phyloP scores from a whole-genome alignment of 345 rosid genomes.

The Xanthoceras sorbifolium region DNA sequence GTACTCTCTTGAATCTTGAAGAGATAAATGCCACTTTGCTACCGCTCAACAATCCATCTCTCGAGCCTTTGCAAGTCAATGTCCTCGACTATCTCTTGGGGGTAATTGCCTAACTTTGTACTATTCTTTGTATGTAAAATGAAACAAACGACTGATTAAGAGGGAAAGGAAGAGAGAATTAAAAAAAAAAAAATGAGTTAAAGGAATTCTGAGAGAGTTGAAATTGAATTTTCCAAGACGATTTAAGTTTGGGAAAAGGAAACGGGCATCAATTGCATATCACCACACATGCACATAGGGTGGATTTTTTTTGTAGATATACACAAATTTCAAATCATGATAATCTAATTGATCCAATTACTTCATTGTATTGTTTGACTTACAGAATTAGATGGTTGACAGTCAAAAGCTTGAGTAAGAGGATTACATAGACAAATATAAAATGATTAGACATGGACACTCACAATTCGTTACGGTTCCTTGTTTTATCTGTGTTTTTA shows the following conservation, averaged over 20 bases:
- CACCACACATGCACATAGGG: background rate
- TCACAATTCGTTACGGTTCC: background rate
- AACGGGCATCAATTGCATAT: background rate
- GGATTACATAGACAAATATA: background rate
- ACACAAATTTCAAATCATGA: background rate
- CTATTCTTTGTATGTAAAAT: background rate
- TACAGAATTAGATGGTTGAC: background rate
- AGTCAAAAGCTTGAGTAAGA: background rate
- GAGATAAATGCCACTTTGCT: slow-evolving; percentile 69
- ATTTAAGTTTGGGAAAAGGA: background rate
- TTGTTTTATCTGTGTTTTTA: background rate
- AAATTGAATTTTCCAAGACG: background rate
- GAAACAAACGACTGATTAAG: background rate
- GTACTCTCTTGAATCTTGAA: slow-evolving; percentile 64
- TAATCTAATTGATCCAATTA: background rate
- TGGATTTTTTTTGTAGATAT: background rate
- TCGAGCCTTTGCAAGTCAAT: slow-evolving; percentile 80
- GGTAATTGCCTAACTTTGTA: slow-evolving; percentile 44
- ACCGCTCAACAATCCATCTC: slow-evolving; percentile 66
- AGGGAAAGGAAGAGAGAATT: background rate
- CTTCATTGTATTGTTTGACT: background rate
- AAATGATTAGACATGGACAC: background rate
- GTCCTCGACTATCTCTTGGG: slow-evolving; percentile 92
- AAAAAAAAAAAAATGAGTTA: background rate
- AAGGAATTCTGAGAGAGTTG: background rate